phyloP scores from a whole-genome alignment of 108 stramenopile species.

The Cylindrotheca closterium region DNA sequence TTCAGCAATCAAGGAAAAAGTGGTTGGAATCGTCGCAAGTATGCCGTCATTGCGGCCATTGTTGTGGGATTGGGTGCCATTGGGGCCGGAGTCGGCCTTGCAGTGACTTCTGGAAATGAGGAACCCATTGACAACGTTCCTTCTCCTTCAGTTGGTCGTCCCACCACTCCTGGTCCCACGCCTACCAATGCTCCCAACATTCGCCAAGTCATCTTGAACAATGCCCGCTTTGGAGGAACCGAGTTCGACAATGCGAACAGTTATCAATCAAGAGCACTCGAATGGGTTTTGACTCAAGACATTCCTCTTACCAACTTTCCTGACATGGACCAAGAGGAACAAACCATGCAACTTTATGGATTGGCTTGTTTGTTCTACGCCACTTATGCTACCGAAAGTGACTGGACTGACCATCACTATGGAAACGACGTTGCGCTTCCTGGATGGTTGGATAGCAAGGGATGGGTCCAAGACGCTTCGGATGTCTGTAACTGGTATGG shows the following conservation, averaged over 20 bases:
- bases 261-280: conserved; percentile 24
- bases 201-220: conserved; percentile 6
- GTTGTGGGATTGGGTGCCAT: conserved; percentile 8
- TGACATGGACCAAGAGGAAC: conserved; percentile 21
- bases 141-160: conserved; percentile 7
- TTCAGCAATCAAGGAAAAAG: neutral
- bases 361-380: conserved; percentile 28
- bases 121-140: neutral
- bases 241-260: conserved; percentile 25
- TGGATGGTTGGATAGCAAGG: conserved; percentile 39
- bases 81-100: conserved; percentile 2
- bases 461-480: conserved; percentile 19
- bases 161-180: conserved; percentile 19
- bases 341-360: conserved; percentile 29
- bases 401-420: conserved; percentile 19
- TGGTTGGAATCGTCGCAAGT: conserved; percentile 1
- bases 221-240: conserved; percentile 20
- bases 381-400: conserved; percentile 14
- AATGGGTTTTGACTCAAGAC: conserved; percentile 28
- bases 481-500: conserved; percentile 63
- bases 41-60: neutral
- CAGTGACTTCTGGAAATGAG: conserved; percentile 1
- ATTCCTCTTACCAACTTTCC: conserved; percentile 11
- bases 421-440: conserved; percentile 17
- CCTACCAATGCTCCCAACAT: conserved; percentile 15